phyloP scores from a whole-genome alignment of 805 yeast species.

The Ogataea pignaliae region DNA sequence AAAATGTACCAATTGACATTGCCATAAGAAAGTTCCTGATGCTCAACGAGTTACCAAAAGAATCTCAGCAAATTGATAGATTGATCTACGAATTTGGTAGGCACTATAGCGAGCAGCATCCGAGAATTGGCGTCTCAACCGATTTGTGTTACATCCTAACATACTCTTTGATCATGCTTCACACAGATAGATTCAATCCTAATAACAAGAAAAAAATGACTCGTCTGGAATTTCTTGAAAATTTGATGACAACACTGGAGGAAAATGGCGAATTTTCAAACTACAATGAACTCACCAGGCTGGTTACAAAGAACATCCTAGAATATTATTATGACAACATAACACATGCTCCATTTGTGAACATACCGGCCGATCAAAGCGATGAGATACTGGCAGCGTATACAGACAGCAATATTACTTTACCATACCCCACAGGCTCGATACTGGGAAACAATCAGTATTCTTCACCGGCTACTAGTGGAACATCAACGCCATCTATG shows the following conservation, averaged over 20 bases:
- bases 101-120: slow-evolving; percentile 44
- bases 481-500: slow-evolving; percentile 6
- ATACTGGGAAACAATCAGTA: slow-evolving; percentile 13
- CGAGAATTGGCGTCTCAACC: slow-evolving; percentile 29
- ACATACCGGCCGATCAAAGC: slow-evolving; percentile 27
- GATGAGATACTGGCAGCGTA: slow-evolving; percentile 18
- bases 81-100: slow-evolving; percentile 53
- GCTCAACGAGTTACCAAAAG: slow-evolving; percentile 59
- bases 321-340: slow-evolving; percentile 67
- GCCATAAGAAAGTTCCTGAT: slow-evolving; percentile 57
- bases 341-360: slow-evolving; percentile 52
- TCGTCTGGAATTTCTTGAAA: slow-evolving; percentile 54
- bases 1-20: slow-evolving; percentile 57
- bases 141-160: slow-evolving; percentile 61
- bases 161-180: slow-evolving; percentile 65
- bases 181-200: slow-evolving; percentile 68
- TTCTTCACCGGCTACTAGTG: slow-evolving; percentile 2
- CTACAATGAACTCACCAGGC: slow-evolving; percentile 23
- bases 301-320: slow-evolving; percentile 37
- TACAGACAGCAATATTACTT: slow-evolving; percentile 1
- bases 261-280: slow-evolving; percentile 10
- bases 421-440: slow-evolving; percentile 28
- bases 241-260: slow-evolving; percentile 22
- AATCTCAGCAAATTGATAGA: slow-evolving; percentile 74
- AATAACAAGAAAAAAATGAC: slow-evolving; percentile 67